A percentile compares a stretch with the other conserved stretches of the same genome.
These are phyloP conservation scores for Globisporangium nunn DNA, from an alignment of 352 stramenopile species.

Conservation along the genomic window DNA sequence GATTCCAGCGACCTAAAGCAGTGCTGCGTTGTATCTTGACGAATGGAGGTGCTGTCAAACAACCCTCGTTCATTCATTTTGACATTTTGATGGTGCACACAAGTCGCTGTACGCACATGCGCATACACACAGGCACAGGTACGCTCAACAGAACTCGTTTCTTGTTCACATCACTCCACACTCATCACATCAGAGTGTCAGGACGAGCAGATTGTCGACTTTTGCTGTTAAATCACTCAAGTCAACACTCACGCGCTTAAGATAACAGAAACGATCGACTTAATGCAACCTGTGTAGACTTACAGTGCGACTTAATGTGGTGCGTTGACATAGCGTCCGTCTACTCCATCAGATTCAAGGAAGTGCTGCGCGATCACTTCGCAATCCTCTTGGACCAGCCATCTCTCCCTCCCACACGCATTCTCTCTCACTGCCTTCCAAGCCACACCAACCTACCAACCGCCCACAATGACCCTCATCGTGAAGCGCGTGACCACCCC, in stretches of 20 bases:
- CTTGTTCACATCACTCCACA: background rate
- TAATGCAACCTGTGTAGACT: background rate
- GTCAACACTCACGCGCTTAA: background rate
- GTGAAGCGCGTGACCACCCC: conserved; percentile 36
- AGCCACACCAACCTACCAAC: background rate
- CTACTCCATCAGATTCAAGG: too few relatives aligned
- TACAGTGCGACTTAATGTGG: too few relatives aligned
- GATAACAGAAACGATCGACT: background rate
- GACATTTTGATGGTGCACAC: too few relatives aligned
- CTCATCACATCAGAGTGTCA: background rate
- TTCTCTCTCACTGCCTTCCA: background rate
- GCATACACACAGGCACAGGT: too few relatives aligned
- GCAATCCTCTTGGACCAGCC: background rate
- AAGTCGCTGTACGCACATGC: too few relatives aligned
- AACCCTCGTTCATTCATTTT: too few relatives aligned
- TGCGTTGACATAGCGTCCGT: too few relatives aligned
- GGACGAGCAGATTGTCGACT: background rate
- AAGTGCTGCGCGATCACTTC: background rate
- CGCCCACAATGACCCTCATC: conserved; percentile 20
- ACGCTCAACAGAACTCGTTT: background rate
- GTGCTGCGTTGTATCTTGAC: too few relatives aligned
- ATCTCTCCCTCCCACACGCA: background rate
- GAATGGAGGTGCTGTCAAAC: too few relatives aligned
- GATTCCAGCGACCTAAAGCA: too few relatives aligned
- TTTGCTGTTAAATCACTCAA: background rate